Percentiles rank a stretch among this genome's conserved stretches.
Conservation (phyloP, 108 stramenopile species). For the Cylindrotheca fusiformis region DNA sequence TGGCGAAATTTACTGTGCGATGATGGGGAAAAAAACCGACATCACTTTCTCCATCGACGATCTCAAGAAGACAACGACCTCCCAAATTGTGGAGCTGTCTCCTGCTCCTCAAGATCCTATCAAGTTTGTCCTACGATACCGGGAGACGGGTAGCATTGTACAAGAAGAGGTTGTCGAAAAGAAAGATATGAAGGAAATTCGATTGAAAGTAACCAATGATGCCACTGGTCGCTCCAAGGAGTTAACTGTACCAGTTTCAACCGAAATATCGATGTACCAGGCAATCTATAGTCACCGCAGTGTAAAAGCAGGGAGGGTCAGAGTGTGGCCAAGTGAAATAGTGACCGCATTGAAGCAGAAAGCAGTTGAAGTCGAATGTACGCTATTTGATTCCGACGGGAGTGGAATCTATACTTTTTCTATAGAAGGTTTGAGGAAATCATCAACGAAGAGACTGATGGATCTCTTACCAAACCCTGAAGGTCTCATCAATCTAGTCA, state of each 20-base stretch:
- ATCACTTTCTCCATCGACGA: neutral
- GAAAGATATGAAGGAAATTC: neutral
- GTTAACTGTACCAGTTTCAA: neutral
- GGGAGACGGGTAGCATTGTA: neutral
- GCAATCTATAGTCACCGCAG: neutral
- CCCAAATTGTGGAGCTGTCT: neutral
- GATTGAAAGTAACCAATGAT: neutral
- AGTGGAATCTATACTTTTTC: neutral
- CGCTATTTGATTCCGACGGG: neutral
- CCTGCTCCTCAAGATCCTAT: constrained; percentile 7
- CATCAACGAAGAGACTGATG: neutral
- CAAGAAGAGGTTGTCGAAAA: neutral
- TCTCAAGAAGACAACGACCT: neutral
- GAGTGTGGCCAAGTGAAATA: neutral
- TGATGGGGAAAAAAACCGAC: neutral
- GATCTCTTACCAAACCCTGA: neutral
- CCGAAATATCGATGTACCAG: neutral
- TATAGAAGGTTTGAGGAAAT: neutral
- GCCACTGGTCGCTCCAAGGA: neutral
- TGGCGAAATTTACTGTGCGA: constrained; percentile 10
- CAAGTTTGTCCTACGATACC: constrained; percentile 17
- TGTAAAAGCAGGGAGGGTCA: neutral
- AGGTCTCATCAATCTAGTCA: neutral
- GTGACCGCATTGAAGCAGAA: neutral
- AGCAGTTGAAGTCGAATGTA: neutral